These are phyloP conservation scores for Coprinellus micaceus DNA, from an alignment of 768 basidiomycete genomes.

Conservation along the genomic window DNA sequence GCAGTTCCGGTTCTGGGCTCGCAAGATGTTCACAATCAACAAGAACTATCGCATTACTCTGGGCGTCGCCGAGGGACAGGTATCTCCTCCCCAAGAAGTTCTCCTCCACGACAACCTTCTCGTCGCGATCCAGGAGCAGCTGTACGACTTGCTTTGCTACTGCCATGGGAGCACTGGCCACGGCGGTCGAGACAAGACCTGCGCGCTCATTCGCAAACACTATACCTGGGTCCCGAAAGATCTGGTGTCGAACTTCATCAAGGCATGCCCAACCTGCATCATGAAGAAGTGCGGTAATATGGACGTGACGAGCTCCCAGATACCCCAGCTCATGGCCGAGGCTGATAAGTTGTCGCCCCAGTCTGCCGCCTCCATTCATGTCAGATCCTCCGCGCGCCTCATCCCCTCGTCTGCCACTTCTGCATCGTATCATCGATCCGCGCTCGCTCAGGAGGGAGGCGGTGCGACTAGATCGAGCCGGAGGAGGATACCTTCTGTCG, in stretches of 20 bases:
- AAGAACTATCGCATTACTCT: slow-evolving; percentile 27
- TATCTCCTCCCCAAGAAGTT: slow-evolving; percentile 32
- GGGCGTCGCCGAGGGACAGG: slow-evolving; percentile 16
- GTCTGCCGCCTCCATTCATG: neutral
- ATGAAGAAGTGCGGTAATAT: slow-evolving; percentile 37
- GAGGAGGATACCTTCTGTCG: too few relatives aligned
- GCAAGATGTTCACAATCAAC: slow-evolving; percentile 70
- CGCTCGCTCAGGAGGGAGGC: too few relatives aligned
- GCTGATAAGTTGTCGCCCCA: slow-evolving; percentile 4
- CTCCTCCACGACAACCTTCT: slow-evolving; percentile 70
- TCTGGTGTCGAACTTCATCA: slow-evolving; percentile 74
- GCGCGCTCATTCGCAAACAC: slow-evolving; percentile 55
- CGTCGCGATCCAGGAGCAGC: slow-evolving; percentile 73
- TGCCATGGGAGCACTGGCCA: slow-evolving; percentile 65
- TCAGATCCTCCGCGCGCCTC: neutral
- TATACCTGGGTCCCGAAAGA: slow-evolving; percentile 88
- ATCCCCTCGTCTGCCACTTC: neutral
- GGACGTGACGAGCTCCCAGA: slow-evolving; percentile 16
- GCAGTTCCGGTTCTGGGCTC: slow-evolving; percentile 80
- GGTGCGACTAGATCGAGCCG: neutral
- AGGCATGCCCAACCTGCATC: slow-evolving; percentile 73
- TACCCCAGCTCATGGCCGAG: slow-evolving; percentile 11
- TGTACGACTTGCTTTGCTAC: slow-evolving; percentile 74
- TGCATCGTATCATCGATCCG: too few relatives aligned
- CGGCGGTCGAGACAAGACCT: slow-evolving; percentile 79